These are phyloP conservation scores for Bipolaris cookei DNA, from an alignment of 2,329 filamentous ascomycete genomes.

Conservation along the genomic window DNA sequence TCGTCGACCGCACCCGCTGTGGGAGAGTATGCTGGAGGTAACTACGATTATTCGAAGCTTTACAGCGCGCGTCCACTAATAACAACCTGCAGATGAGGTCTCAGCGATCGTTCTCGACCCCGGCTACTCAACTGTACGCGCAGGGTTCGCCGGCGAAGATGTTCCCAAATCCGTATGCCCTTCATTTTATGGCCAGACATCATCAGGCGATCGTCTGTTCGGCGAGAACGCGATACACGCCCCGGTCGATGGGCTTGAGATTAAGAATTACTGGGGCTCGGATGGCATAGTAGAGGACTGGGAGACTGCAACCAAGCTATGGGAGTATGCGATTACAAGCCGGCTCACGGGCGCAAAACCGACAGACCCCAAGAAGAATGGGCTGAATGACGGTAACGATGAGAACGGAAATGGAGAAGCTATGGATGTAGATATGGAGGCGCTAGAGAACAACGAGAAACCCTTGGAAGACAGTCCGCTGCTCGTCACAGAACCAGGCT, in stretches of 20 bases:
- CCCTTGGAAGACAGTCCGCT: constrained; percentile 87
- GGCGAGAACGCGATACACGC: constrained; percentile 90
- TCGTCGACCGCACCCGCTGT: constrained; percentile 49
- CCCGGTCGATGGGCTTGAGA: constrained; percentile 76
- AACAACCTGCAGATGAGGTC: constrained; percentile 77
- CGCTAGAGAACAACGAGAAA: constrained; percentile 69
- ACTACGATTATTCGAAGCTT: constrained; percentile 13
- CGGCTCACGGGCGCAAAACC: constrained; percentile 80
- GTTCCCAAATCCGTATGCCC: constrained; percentile 92
- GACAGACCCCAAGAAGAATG: constrained; percentile 74
- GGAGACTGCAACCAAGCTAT: constrained; percentile 87
- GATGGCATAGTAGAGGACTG: constrained; percentile 95
- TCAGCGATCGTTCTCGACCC: constrained; percentile 96
- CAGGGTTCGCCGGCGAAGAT: constrained; percentile 97
- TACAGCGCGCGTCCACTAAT: constrained; percentile 19
- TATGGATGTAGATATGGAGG: constrained; percentile 61
- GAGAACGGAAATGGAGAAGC: constrained; percentile 63
- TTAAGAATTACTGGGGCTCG: constrained; percentile 88
- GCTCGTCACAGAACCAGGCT: constrained; percentile 91
- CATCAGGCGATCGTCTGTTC: constrained; percentile 67
- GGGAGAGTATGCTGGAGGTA: constrained; percentile 57
- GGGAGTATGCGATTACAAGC: constrained; percentile 91
- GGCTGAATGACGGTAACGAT: constrained; percentile 80
- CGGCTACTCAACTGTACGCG: constrained; percentile 88
- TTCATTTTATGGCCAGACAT: constrained; percentile 77